These are phyloP conservation scores for Lentinula aciculospora DNA, from an alignment of 768 basidiomycete species.

Conservation along the genomic window DNA sequence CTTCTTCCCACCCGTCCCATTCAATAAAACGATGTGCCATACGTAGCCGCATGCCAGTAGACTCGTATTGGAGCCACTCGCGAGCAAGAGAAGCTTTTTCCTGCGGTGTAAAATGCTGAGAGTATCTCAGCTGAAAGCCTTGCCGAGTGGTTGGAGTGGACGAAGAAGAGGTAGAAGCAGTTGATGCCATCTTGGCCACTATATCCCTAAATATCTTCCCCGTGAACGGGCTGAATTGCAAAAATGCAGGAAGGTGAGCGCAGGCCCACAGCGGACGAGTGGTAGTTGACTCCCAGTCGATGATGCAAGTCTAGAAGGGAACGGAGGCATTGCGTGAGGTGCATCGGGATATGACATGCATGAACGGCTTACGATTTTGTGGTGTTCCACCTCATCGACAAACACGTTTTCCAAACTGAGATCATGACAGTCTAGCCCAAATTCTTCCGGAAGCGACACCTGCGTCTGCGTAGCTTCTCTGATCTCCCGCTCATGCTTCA, in stretches of 20 bases:
- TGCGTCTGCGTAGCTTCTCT: slow-evolving; percentile 15
- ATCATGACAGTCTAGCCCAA: slow-evolving; percentile 82
- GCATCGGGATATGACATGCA: slow-evolving; percentile 1
- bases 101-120: slow-evolving; percentile 7
- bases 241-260: slow-evolving; percentile 76
- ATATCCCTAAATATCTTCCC: slow-evolving; percentile 65
- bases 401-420: slow-evolving; percentile 82
- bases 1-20: slow-evolving; percentile 93
- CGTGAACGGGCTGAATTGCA: slow-evolving; percentile 73
- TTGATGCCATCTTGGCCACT: slow-evolving; percentile 40
- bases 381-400: slow-evolving; percentile 62
- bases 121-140: slow-evolving; percentile 12
- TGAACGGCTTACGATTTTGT: slow-evolving; percentile 57
- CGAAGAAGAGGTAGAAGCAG: slow-evolving; percentile 8
- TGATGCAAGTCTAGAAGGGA: slow-evolving; percentile 67
- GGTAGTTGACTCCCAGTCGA: slow-evolving; percentile 91
- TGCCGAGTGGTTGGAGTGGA: slow-evolving; percentile 10
- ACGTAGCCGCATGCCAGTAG: slow-evolving; percentile 57
- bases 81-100: slow-evolving; percentile 42
- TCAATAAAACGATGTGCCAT: slow-evolving; percentile 78
- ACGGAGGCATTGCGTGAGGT: slow-evolving; percentile 4
- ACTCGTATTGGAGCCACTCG: slow-evolving; percentile 76
- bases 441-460: slow-evolving; percentile 44
- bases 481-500: slow-evolving; percentile 19
- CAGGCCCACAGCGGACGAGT: slow-evolving; percentile 82